Base-by-base conservation (phyloP, 768 basidiomycete species). In the Hirschioporus abietinus region DNA sequence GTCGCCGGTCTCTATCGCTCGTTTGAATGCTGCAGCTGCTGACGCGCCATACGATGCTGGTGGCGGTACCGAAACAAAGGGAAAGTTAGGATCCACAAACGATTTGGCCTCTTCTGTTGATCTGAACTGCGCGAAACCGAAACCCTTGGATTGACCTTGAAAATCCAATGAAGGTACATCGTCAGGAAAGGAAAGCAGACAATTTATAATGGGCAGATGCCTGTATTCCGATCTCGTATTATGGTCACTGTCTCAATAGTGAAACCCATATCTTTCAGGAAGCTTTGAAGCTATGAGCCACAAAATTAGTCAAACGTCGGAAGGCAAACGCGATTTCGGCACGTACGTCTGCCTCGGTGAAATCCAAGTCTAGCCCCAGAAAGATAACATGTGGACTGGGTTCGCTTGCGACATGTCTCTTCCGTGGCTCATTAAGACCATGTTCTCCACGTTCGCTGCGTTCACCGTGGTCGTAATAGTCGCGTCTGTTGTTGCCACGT, bases 101-200 rank as follows among this genome's bases (percentile, higher is more conserved):
- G 91, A 88, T 65, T 90, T 88, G 23, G 97, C 96, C 66, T 93
- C 92, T 71, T 93, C 92, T 66, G 90, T 82, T 70, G 83, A 88
- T 58, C 89, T 79, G 76, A 99, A 99, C 78, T 95, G 92, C 72
- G 94, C 96, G 78, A 99, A 99, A 67, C 95, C 97, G 75, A 98
- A 98, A 74, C 93, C 92, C 79, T 96, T 96, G 65, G 96, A 96
- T 69, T 84, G 79, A 88, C 93, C 93, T 95, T 88, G 80, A 86
- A 80, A 86, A 86, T 84, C 82, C 80, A 87, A 87, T 68, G 78
- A 83, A 80, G 73, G 74, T 78, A 52, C 73, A 80, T 88, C 77
- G 89, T 92, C 81, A 93, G 92, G 89, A 87, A 80, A 82, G 81
- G 85, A 80, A 82, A 79, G 78, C 78, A 80, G 79, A 78, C 85